phyloP scores from a whole-genome alignment of 2,329 filamentous ascomycete genomes.

The Exophiala calicioides region DNA sequence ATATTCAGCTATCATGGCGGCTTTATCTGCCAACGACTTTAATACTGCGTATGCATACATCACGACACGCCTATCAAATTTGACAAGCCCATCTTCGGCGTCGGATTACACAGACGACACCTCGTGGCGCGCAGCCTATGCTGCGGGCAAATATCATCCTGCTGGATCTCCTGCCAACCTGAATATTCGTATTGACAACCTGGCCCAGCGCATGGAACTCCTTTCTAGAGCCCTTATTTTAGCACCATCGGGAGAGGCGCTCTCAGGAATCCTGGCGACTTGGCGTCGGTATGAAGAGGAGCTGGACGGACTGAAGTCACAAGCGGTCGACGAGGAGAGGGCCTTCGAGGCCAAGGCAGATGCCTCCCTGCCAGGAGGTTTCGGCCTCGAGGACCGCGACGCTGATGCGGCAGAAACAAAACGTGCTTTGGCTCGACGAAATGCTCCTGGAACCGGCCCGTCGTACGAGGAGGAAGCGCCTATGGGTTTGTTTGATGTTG shows the following conservation, averaged over 20 bases:
- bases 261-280: slow-evolving; percentile 62
- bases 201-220: slow-evolving; percentile 66
- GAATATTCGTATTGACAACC: slow-evolving; percentile 51
- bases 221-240: slow-evolving; percentile 64
- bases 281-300: slow-evolving; percentile 67
- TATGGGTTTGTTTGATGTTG: slow-evolving; percentile 55
- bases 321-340: slow-evolving; percentile 58
- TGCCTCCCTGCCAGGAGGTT: slow-evolving; percentile 44
- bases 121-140: slow-evolving; percentile 65
- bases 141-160: slow-evolving; percentile 58
- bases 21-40: slow-evolving; percentile 47
- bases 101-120: slow-evolving; percentile 53
- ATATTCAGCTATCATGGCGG: slow-evolving; percentile 48
- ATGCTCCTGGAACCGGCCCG: slow-evolving; percentile 29
- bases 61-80: slow-evolving; percentile 55
- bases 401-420: slow-evolving; percentile 48
- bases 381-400: slow-evolving; percentile 46
- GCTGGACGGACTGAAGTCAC: slow-evolving; percentile 54
- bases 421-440: slow-evolving; percentile 41
- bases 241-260: slow-evolving; percentile 54
- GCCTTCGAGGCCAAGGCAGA: slow-evolving; percentile 60
- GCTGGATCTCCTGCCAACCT: slow-evolving; percentile 37
- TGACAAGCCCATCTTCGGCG: slow-evolving; percentile 30
- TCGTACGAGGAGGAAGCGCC: slow-evolving; percentile 46
- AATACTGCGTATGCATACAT: slow-evolving; percentile 69